Evolutionary conservation across 306 rosid genomes (phyloP).

Genomic region (Trichosanthes cucumerina): DNA sequence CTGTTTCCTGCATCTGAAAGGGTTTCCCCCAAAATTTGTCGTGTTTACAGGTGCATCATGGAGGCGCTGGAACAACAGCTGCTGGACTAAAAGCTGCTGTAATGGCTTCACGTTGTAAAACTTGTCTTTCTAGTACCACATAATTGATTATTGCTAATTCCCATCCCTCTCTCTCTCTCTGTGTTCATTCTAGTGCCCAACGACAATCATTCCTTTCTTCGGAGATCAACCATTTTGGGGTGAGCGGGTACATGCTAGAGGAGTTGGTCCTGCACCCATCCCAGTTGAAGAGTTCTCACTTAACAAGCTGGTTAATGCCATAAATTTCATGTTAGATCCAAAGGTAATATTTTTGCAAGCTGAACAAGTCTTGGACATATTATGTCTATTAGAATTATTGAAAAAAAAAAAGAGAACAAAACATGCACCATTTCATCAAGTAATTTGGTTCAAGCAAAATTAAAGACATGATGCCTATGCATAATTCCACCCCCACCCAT

Average conservation of each 20-base stretch:
- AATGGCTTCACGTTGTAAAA: slow-evolving; percentile 18
- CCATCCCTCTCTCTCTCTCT: background rate
- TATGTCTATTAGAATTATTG: background rate
- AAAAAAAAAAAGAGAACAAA: background rate
- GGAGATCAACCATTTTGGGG: slow-evolving; percentile 99
- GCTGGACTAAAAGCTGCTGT: slow-evolving; percentile 98
- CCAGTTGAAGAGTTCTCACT: slow-evolving; percentile 90
- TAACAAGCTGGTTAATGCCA: slow-evolving; percentile 63
- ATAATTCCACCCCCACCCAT: background rate
- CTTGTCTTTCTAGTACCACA: background rate
- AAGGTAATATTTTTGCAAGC: slow-evolving; percentile 36
- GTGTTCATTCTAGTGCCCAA: slow-evolving; percentile 61
- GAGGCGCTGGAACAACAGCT: slow-evolving; percentile 99
- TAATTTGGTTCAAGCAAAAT: background rate
- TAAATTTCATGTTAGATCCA: slow-evolving; percentile 75
- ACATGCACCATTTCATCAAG: background rate
- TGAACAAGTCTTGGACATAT: background rate
- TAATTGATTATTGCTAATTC: background rate
- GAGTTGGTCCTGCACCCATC: slow-evolving; percentile 91
- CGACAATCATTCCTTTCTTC: slow-evolving; percentile 84
- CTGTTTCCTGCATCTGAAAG: background rate
- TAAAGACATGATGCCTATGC: background rate
- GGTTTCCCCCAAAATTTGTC: background rate
- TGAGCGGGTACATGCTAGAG: slow-evolving; percentile 81
- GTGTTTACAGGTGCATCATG: slow-evolving; percentile 80